Evolutionary conservation across 345 rosid species (phyloP).

Genomic region (Punica granatum): DNA sequence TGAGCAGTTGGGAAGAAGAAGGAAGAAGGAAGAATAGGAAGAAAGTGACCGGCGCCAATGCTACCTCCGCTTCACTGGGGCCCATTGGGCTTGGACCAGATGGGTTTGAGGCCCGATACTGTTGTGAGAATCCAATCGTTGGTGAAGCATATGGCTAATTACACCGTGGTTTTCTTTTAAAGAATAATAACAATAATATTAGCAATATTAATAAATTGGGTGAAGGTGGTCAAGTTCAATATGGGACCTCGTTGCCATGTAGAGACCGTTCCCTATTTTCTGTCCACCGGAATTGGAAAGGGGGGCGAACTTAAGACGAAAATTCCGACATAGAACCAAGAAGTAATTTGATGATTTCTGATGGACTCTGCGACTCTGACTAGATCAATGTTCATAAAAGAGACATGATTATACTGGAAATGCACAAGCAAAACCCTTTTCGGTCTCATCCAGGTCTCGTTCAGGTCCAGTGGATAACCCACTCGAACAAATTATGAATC

Average conservation of each 20-base stretch:
- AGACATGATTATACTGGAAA: no score
- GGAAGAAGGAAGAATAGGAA: no score
- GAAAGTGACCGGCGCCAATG: not conserved
- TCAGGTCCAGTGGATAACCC: not conserved
- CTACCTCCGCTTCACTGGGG: not conserved
- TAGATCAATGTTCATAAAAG: not conserved
- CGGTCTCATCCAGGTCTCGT: not conserved
- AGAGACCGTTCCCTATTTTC: no score
- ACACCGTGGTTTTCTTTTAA: no score
- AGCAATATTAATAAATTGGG: no score
- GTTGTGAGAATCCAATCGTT: no score
- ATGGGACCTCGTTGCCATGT: no score
- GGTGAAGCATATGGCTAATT: no score
- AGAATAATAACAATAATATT: no score
- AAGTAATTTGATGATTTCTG: not conserved
- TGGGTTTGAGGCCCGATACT: no score
- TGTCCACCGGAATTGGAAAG: not conserved
- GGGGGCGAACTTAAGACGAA: not conserved
- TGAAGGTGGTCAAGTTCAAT: no score
- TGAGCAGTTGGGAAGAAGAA: not conserved
- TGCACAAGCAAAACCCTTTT: not conserved
- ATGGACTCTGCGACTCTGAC: not conserved
- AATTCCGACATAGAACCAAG: not conserved
- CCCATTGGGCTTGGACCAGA: no score
- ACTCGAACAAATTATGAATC: constrained; percentile 6